phyloP scores from a whole-genome alignment of 148 eudicot species.

The Hydrangea macrophylla region DNA sequence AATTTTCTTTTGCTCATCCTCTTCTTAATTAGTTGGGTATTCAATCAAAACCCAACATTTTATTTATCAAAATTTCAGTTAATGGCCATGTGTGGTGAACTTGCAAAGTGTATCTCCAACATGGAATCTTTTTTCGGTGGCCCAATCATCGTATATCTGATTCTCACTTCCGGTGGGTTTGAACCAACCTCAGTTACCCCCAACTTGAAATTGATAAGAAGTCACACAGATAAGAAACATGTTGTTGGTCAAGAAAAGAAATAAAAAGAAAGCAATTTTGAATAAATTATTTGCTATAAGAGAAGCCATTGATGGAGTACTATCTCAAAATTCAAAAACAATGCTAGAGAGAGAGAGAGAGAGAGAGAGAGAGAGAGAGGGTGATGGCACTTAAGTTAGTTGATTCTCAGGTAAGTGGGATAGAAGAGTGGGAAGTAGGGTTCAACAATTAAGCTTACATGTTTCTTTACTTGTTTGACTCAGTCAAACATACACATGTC shows the following conservation, averaged over 20 bases:
- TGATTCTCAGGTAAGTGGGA: conserved; percentile 11
- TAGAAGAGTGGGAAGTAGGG: background rate
- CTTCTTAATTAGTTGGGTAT: background rate
- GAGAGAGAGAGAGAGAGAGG: conserved; percentile 4
- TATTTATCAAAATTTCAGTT: background rate
- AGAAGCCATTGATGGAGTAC: background rate
- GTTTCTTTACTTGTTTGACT: too few relatives aligned
- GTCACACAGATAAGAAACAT: background rate
- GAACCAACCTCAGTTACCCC: conserved; percentile 16
- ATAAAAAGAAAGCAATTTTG: background rate
- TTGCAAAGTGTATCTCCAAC: conserved; percentile 19
- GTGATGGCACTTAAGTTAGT: conserved; percentile 15
- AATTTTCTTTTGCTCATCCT: background rate
- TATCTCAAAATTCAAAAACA: background rate
- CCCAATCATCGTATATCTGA: conserved; percentile 19
- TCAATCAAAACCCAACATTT: too few relatives aligned
- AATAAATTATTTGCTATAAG: background rate
- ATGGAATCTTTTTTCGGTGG: conserved; percentile 15
- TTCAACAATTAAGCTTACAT: too few relatives aligned
- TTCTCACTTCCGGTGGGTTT: conserved; percentile 8
- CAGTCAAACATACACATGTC: too few relatives aligned
- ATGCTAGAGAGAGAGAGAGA: background rate
- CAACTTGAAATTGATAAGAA: conserved; percentile 12
- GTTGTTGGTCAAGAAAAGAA: background rate
- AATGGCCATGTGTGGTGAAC: background rate